Percentiles rank a stretch among this genome's conserved stretches.
These are phyloP conservation scores for Trichomonascaceae sp. DNA, from an alignment of 1,139 yeast genomes.

Conservation along the genomic window DNA sequence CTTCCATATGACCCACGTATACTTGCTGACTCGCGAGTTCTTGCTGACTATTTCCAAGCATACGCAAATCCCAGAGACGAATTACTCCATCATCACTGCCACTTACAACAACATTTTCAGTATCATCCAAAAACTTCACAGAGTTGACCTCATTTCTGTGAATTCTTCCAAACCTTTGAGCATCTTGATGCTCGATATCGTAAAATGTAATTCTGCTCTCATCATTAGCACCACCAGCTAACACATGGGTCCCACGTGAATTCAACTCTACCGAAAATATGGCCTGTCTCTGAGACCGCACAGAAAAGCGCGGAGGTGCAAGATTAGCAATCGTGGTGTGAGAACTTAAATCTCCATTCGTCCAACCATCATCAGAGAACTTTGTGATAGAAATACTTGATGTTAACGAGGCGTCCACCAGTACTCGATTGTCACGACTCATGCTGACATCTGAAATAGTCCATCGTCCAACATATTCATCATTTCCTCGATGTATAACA, in stretches of 20 bases:
- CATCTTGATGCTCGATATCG: conserved; percentile 14
- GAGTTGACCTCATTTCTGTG: conserved; percentile 38
- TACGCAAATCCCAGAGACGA: conserved; percentile 73
- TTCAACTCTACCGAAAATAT: conserved; percentile 22
- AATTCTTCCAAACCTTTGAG: conserved; percentile 7
- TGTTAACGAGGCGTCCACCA: conserved; percentile 12
- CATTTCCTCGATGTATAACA: conserved; percentile 14
- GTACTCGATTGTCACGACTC: conserved; percentile 21
- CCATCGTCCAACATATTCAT: conserved; percentile 22
- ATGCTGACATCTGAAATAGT: conserved; percentile 29
- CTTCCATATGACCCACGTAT: conserved; percentile 68
- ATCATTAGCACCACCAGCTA: conserved; percentile 22
- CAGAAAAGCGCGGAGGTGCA: conserved; percentile 3
- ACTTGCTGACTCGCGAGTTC: conserved; percentile 40
- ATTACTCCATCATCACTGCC: conserved; percentile 82
- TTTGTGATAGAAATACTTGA: conserved; percentile 7
- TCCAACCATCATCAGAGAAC: background rate
- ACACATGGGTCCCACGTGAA: conserved; percentile 19
- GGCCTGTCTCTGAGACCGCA: conserved; percentile 4
- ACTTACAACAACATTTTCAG: conserved; percentile 64
- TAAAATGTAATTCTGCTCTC: conserved; percentile 10
- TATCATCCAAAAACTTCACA: conserved; percentile 71
- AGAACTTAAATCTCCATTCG: background rate
- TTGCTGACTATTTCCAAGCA: conserved; percentile 33
- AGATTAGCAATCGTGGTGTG: conserved; percentile 2